phyloP scores from a whole-genome alignment of 768 basidiomycete species.

The Leccinum disarticulatum region DNA sequence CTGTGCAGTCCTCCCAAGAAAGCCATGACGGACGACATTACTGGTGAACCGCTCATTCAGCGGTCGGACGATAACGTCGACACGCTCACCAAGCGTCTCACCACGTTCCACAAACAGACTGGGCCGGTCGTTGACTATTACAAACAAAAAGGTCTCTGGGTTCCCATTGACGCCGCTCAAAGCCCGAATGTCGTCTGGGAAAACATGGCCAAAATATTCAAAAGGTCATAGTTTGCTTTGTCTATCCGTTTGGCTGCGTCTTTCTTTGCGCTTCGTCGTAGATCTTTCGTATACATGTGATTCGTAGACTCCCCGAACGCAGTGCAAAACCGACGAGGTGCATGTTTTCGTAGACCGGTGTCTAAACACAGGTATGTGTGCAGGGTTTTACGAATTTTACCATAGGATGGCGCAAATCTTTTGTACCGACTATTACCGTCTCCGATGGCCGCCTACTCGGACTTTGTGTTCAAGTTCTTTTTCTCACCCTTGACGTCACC shows the following conservation, averaged over 20 bases:
- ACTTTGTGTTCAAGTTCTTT: conserved; percentile 42
- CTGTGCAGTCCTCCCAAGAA: conserved; percentile 90
- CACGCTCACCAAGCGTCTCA: conserved; percentile 85
- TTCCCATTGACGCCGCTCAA: conserved; percentile 91
- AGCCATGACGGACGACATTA: conserved; percentile 87
- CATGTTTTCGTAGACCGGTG: conserved; percentile 5
- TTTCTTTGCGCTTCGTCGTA: conserved; percentile 8
- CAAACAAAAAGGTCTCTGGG: conserved; percentile 88
- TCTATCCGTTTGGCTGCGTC: neutral
- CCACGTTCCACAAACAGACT: conserved; percentile 90
- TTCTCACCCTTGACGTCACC: conserved; percentile 70
- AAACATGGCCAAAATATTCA: conserved; percentile 65
- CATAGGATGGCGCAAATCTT: conserved; percentile 10
- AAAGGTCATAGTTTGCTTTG: conserved; percentile 22
- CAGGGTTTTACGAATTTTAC: conserved; percentile 8
- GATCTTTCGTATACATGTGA: conserved; percentile 28
- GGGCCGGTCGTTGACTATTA: conserved; percentile 97
- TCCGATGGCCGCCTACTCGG: conserved; percentile 20
- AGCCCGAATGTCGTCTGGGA: conserved; percentile 92
- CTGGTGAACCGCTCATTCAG: conserved; percentile 95
- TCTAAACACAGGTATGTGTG: conserved; percentile 26
- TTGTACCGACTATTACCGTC: neutral
- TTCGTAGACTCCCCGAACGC: conserved; percentile 11
- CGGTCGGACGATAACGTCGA: conserved; percentile 98
- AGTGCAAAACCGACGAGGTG: conserved; percentile 2